Evolutionary conservation across 768 basidiomycete genomes (phyloP).

Genomic region (Lentinula edodes): DNA sequence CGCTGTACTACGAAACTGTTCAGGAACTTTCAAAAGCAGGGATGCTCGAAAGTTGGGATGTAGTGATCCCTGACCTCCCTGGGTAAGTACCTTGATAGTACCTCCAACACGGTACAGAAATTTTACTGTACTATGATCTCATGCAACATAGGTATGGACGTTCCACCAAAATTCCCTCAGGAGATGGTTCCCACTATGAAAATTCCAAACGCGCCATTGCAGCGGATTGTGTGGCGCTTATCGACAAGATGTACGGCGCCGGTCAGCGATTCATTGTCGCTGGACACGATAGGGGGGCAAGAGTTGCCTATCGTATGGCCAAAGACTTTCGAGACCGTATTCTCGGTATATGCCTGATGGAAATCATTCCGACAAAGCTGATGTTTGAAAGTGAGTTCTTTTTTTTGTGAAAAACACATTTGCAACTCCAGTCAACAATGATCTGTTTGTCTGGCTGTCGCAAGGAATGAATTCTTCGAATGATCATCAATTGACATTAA

Average conservation of each 20-base stretch:
- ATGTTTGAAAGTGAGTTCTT: conserved; percentile 5
- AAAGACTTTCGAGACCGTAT: conserved; percentile 3
- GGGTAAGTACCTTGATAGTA: background rate
- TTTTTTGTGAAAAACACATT: background rate
- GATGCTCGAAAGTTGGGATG: conserved; percentile 5
- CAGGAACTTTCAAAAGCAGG: conserved; percentile 3
- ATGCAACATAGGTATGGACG: background rate
- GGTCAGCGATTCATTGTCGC: conserved; percentile 6
- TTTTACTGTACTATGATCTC: background rate
- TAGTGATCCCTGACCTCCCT: conserved; percentile 8
- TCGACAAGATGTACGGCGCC: background rate
- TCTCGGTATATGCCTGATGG: conserved; percentile 3
- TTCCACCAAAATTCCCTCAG: conserved; percentile 3
- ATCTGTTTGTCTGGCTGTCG: background rate
- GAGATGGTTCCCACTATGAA: conserved; percentile 5
- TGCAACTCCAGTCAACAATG: background rate
- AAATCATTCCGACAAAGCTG: conserved; percentile 4
- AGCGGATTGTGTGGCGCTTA: conserved; percentile 4
- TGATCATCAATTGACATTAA: background rate
- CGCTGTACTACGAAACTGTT: background rate
- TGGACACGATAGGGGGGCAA: conserved; percentile 8
- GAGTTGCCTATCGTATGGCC: conserved; percentile 8
- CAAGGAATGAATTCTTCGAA: conserved; percentile 5
- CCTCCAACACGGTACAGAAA: background rate
- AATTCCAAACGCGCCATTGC: conserved; percentile 8